Base-by-base conservation (phyloP, 805 yeast species). In the Candida arabinofermentans region DNA sequence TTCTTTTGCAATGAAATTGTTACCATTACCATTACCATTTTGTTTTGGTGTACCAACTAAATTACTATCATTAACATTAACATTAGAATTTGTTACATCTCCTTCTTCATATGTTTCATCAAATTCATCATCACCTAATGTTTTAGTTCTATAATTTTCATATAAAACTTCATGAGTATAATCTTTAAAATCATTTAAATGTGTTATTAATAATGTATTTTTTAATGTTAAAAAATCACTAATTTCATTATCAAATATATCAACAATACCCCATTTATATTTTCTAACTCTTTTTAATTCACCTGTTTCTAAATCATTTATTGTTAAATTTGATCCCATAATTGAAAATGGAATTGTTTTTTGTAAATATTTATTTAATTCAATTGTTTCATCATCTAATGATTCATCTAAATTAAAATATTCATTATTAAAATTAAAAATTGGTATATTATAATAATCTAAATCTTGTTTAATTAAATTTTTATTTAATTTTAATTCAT, bases 151-250 rank as follows among this genome's bases (percentile, higher is more conserved):
- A 66, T 89, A 89, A 40, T 81, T 82, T 64, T 89, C 97, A 63
- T 89, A 89, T 49, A 89, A 69, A 31, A 81, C 75, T 60, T 88
- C 96, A 61, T 86, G 95, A 7, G 97, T 89, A 56, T 77, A 74
- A 55, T 89, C 96, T 66, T 87, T 87, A 64, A 89, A 79, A 59
- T 89, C 96, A 59, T 82, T 82, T 64, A 89, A 74, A 65, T 88
- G 96, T 14, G 93, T 81, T 55, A 86, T 83, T 56, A 89, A 74
- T 45, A 89, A 68, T 4, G 89, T 78, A 56, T 86, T 87, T 61
- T 89, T 81, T 62, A 89, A 72, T 32, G 85, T 75, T 34, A 86
- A 77, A 59, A 89, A 85, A 64, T 89, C 96, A 49, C 88, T 83
- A 47, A 77, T 73, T 41, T 82, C 83, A 26, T 90, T 82, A 42